Percentiles rank a stretch among this genome's conserved stretches.
Conservation (phyloP, 1,284 basidiomycete genomes). For the Prillingera fragicola region DNA sequence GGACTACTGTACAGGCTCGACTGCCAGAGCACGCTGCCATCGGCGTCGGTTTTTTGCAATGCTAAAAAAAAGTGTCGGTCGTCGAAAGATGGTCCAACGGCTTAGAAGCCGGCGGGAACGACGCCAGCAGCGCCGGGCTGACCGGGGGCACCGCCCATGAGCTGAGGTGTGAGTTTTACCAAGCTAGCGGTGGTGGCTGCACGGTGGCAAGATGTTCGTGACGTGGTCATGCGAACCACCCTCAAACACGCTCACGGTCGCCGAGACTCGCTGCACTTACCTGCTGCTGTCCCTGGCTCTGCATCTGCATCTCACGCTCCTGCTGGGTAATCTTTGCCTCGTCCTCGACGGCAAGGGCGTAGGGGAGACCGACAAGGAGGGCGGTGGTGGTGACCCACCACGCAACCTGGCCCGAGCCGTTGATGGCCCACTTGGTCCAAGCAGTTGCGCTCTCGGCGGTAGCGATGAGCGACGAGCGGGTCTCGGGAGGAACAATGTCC, state of each 20-base stretch:
- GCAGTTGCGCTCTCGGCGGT: slow-evolving; percentile 59
- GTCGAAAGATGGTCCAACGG: too few relatives aligned
- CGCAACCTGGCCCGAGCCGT: slow-evolving; percentile 73
- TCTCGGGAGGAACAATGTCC: slow-evolving; percentile 89
- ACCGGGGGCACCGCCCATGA: slow-evolving; percentile 13
- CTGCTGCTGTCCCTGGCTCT: slow-evolving; percentile 86
- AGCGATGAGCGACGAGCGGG: slow-evolving; percentile 67
- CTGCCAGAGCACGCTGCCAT: too few relatives aligned
- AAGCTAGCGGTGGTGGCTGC: not conserved
- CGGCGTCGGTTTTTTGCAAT: too few relatives aligned
- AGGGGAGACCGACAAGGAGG: slow-evolving; percentile 83
- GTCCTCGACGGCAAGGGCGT: slow-evolving; percentile 89
- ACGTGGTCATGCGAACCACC: not conserved
- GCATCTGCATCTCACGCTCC: slow-evolving; percentile 89
- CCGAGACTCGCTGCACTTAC: slow-evolving; percentile 50
- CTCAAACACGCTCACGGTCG: not conserved
- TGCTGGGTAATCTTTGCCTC: slow-evolving; percentile 90
- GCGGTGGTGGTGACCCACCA: slow-evolving; percentile 95
- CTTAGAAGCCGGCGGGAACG: slow-evolving; percentile 21
- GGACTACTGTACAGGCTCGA: too few relatives aligned
- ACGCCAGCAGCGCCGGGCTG: slow-evolving; percentile 6
- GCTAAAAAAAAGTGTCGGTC: too few relatives aligned
- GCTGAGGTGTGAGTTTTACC: slow-evolving; percentile 3
- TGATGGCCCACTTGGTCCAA: slow-evolving; percentile 55
- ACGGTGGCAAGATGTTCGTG: not conserved